phyloP scores from a whole-genome alignment of 768 basidiomycete genomes.

The Lactifluus hygrophoroides region DNA sequence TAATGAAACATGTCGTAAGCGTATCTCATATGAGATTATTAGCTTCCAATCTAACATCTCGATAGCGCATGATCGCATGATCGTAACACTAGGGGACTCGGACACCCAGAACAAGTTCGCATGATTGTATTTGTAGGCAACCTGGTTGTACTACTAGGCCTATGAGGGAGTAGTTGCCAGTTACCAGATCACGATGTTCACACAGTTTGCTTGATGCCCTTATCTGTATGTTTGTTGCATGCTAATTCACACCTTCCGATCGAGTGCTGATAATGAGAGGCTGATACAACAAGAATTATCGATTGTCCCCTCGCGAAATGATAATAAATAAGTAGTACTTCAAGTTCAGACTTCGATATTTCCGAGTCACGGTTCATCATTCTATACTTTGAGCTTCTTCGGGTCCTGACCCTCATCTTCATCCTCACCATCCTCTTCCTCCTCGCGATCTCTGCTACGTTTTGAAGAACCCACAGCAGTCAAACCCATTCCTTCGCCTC shows the following conservation, averaged over 20 bases:
- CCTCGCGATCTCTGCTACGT: slow-evolving; percentile 1
- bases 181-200: background rate
- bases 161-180: background rate
- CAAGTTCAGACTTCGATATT: background rate
- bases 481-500: background rate
- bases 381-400: slow-evolving; percentile 13
- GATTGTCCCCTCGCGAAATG: background rate
- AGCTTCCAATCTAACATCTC: background rate
- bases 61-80: background rate
- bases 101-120: background rate
- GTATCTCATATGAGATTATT: background rate
- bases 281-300: background rate
- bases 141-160: background rate
- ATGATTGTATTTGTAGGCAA: background rate
- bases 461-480: background rate
- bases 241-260: background rate
- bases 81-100: background rate
- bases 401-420: background rate
- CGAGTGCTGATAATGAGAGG: background rate
- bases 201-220: background rate
- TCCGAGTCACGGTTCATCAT: background rate
- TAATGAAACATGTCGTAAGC: background rate
- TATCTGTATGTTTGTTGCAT: slow-evolving; percentile 1
- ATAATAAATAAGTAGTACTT: background rate
- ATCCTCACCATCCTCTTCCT: background rate